Evolutionary conservation across 257 asterid genomes (phyloP).

Genomic region (Nicotiana noctiflora): DNA sequence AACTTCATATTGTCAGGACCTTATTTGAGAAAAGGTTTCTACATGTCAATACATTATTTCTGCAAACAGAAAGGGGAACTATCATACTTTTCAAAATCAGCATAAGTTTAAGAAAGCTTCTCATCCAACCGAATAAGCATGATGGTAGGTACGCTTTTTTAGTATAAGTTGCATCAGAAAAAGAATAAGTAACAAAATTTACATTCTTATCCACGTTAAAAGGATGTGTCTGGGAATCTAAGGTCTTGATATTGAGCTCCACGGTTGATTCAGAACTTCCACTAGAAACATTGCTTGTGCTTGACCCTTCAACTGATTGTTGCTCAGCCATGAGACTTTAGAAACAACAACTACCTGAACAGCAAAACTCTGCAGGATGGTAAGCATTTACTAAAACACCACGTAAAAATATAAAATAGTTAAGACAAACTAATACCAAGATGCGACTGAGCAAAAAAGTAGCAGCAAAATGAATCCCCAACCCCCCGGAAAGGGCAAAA

Average conservation of each 20-base stretch:
- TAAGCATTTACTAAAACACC: background rate
- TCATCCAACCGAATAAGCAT: background rate
- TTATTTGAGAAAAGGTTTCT: conserved; percentile 1
- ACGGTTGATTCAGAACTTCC: conserved; percentile 52
- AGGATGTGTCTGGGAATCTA: conserved; percentile 59
- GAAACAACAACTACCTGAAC: conserved; percentile 20
- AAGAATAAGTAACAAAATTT: conserved; percentile 11
- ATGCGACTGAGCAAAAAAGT: background rate
- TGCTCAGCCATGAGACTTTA: conserved; percentile 55
- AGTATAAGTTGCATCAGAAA: background rate
- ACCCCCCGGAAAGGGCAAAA: background rate
- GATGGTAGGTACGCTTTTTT: background rate
- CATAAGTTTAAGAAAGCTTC: background rate
- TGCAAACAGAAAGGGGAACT: background rate
- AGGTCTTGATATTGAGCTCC: conserved; percentile 82
- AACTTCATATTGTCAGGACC: background rate
- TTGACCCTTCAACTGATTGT: conserved; percentile 43
- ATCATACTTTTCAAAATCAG: background rate
- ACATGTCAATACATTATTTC: conserved; percentile 3
- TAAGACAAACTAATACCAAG: background rate
- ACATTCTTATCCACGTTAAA: conserved; percentile 66
- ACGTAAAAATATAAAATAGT: background rate
- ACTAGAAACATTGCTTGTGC: conserved; percentile 36
- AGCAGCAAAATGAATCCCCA: background rate
- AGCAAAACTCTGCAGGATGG: background rate